Conservation (phyloP, 768 basidiomycete genomes). For the Boletellus ananas region DNA sequence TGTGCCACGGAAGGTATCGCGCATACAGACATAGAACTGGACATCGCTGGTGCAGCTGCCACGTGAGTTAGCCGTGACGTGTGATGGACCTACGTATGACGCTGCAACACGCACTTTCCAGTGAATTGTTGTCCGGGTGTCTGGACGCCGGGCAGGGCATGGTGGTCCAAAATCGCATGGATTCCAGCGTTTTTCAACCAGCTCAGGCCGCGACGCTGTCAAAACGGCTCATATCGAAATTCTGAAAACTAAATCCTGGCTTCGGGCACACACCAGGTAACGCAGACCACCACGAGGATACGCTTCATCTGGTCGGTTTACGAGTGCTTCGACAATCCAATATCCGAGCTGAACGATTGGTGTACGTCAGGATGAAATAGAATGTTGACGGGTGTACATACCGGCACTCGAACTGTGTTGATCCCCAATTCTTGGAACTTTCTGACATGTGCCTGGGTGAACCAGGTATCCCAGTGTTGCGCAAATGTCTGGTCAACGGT, state of each 20-base stretch:
- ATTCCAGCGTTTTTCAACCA: slow-evolving; percentile 64
- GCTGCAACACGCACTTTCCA: slow-evolving; percentile 45
- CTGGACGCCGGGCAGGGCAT: slow-evolving; percentile 70
- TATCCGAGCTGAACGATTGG: slow-evolving; percentile 59
- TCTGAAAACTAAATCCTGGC: background rate
- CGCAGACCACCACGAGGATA: slow-evolving; percentile 68
- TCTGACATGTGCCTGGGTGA: slow-evolving; percentile 58
- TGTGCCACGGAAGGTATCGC: background rate
- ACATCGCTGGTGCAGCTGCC: slow-evolving; percentile 62
- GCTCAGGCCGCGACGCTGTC: slow-evolving; percentile 57
- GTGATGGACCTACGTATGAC: background rate
- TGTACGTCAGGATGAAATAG: background rate
- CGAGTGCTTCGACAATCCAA: slow-evolving; percentile 76
- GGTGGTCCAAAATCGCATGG: slow-evolving; percentile 62
- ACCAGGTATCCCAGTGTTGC: slow-evolving; percentile 73
- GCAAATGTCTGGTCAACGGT: slow-evolving; percentile 58
- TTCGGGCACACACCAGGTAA: slow-evolving; percentile 47
- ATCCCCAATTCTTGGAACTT: slow-evolving; percentile 52
- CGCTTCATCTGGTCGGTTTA: slow-evolving; percentile 55
- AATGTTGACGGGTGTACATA: slow-evolving; percentile 29
- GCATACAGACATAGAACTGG: slow-evolving; percentile 62
- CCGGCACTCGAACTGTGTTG: slow-evolving; percentile 76
- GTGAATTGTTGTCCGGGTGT: slow-evolving; percentile 60
- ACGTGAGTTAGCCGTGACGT: slow-evolving; percentile 2
- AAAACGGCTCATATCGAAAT: background rate